Evolutionary conservation across 148 eudicot genomes (phyloP).

Genomic region (Vaccinium macrocarpon): DNA sequence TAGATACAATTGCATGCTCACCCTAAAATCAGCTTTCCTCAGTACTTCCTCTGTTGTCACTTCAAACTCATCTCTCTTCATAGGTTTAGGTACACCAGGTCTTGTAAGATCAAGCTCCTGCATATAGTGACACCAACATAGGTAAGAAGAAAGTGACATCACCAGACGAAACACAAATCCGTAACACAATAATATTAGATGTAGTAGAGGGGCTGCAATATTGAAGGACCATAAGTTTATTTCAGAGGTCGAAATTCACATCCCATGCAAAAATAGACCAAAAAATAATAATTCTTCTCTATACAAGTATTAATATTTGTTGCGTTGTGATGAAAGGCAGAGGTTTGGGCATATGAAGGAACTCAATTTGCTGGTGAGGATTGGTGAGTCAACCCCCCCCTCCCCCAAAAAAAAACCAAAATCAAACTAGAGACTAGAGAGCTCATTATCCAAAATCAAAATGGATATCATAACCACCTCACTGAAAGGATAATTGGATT

Average conservation of each 20-base stretch:
- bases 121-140: conserved; percentile 13
- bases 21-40: conserved; percentile 90
- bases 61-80: conserved; percentile 57
- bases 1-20: conserved; percentile 29
- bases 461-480: background rate
- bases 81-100: conserved; percentile 60
- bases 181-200: background rate
- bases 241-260: background rate
- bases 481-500: background rate
- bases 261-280: background rate
- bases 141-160: background rate
- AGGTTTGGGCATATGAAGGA: background rate
- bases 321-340: background rate
- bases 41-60: conserved; percentile 79
- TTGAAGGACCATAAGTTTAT: background rate
- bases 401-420: too few species aligned
- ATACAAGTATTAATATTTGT: background rate
- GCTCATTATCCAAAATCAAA: background rate
- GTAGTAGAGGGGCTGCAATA: background rate
- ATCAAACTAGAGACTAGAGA: background rate
- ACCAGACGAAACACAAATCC: background rate
- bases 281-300: background rate
- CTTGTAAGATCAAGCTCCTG: conserved; percentile 83
- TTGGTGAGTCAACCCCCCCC: background rate
- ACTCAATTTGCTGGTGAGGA: background rate